Evolutionary conservation across 2,329 filamentous ascomycete genomes (phyloP), one percentile per base, ranked within the genome.

Genomic region (Tolypocladium tropicale): DNA sequence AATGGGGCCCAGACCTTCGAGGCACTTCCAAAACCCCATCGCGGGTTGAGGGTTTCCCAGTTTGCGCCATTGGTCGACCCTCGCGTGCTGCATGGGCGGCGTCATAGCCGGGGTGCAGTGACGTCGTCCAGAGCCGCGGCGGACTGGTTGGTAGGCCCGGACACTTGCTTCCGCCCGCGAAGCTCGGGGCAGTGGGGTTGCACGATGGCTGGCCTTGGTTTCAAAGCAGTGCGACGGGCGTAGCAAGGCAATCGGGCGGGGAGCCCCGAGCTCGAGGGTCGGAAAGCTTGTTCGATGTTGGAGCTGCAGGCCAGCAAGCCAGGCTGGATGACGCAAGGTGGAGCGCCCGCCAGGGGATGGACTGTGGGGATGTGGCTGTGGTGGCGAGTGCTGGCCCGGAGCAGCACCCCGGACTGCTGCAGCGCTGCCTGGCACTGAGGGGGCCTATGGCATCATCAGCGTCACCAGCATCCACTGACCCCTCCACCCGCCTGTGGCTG

Each of bases 341-440:
- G 49, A 16, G 34, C 7, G 36, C 36, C 9, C 28, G 39, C 30
- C 39, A 5, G 7, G 23, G n/a, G 41, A 43, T 49, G 25, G 46
- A 49, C 46, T 10, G 7, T 30, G 5, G 28, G n/a, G 16, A n/a
- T 32, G 46, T 32, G 46, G 53, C 32, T 53, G 34, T 48, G 30
- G 25, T 28, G 52, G 33, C n/a, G 16, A 16, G 50, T 60, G 68
- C 46, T 3, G 11, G 25, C 25, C 46, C 46, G 2, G 25, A 30
- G 2, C 9, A 18, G 1, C 12, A 14, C 21, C 21, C 7, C 12
- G 10, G 11, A 43, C 4, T 18, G 3, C 41, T n/a, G 43, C 25
- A 28, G 16, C 43, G 43, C 25, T 25, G 30, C 43, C n/a, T n/a
- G n/a, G n/a, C n/a, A n/a, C n/a, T n/a, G n/a, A n/a, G n/a, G 12